Evolutionary conservation across 2,329 filamentous ascomycete species (phyloP).

Genomic region (Alternaria arbusti): DNA sequence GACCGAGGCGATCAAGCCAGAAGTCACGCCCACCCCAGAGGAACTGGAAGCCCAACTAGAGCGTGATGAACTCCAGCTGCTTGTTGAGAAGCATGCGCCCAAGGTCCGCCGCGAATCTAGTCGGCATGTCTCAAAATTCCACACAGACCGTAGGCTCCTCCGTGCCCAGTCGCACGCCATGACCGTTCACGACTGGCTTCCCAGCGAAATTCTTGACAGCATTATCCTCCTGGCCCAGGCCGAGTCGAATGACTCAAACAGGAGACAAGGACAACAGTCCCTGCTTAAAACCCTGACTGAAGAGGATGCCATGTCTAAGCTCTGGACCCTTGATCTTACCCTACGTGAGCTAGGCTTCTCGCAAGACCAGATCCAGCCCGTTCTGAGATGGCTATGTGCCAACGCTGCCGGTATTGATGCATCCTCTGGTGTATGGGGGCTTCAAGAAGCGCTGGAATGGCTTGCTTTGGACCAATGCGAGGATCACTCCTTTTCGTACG

Average conservation of each 20-base stretch:
- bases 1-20: conserved; percentile 27
- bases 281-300: conserved; percentile 62
- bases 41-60: conserved; percentile 90
- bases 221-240: conserved; percentile 75
- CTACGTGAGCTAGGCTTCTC: conserved; percentile 74
- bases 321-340: conserved; percentile 84
- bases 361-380: conserved; percentile 36
- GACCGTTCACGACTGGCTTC: conserved; percentile 78
- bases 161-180: conserved; percentile 77
- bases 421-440: conserved; percentile 72
- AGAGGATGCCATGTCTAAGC: conserved; percentile 77
- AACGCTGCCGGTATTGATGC: conserved; percentile 57
- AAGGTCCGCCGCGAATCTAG: conserved; percentile 81
- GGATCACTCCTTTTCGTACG: conserved; percentile 76
- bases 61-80: conserved; percentile 83
- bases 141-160: conserved; percentile 84
- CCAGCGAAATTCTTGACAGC: conserved; percentile 76
- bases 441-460: conserved; percentile 90
- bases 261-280: conserved; percentile 48
- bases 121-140: conserved; percentile 77
- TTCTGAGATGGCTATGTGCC: conserved; percentile 44
- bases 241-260: conserved; percentile 63
- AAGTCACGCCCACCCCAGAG: conserved; percentile 71
- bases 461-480: conserved; percentile 76
- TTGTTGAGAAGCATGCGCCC: conserved; percentile 82